Percentiles rank a stretch among this genome's conserved stretches.
phyloP scores from a whole-genome alignment of 2,329 filamentous ascomycete genomes.

The Aspergillus unguis region DNA sequence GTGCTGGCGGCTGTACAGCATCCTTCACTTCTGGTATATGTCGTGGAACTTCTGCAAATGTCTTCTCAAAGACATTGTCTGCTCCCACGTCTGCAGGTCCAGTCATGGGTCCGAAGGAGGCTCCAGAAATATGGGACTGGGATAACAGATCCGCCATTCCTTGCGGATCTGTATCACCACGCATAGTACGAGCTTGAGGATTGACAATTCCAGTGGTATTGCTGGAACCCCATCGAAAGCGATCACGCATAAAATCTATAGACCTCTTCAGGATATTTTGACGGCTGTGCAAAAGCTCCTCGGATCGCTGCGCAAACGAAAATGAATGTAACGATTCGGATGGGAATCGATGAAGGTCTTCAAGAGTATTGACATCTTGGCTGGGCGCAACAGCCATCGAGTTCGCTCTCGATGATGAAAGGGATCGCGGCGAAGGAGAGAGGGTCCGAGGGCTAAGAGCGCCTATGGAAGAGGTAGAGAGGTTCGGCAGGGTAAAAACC shows the following conservation, averaged over 20 bases:
- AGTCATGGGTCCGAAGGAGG: constrained; percentile 65
- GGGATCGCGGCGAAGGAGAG: constrained; percentile 66
- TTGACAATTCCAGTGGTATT: constrained; percentile 74
- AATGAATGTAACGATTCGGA: constrained; percentile 97
- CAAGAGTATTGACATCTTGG: constrained; percentile 67
- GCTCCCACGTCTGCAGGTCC: constrained; percentile 71
- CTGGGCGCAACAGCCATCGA: constrained; percentile 58
- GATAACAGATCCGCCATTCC: constrained; percentile 86
- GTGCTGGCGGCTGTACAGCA: constrained; percentile 20
- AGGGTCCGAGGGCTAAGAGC: constrained; percentile 61
- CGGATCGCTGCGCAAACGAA: constrained; percentile 93
- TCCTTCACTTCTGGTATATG: constrained; percentile 21
- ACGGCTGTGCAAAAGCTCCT: constrained; percentile 84
- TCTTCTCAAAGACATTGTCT: constrained; percentile 80
- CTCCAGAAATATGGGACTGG: constrained; percentile 71
- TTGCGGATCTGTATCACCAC: constrained; percentile 81
- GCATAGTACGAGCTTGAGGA: constrained; percentile 71
- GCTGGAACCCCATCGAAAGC: constrained; percentile 73
- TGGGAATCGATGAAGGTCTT: constrained; percentile 89
- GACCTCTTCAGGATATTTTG: constrained; percentile 92
- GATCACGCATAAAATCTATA: constrained; percentile 94
- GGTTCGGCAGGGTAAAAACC: constrained; percentile 61
- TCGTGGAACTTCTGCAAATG: constrained; percentile 56
- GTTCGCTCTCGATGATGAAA: constrained; percentile 54
- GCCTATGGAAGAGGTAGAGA: constrained; percentile 61